Conservation (phyloP, 2,329 filamentous ascomycete genomes). For the Penicillium sp. region DNA sequence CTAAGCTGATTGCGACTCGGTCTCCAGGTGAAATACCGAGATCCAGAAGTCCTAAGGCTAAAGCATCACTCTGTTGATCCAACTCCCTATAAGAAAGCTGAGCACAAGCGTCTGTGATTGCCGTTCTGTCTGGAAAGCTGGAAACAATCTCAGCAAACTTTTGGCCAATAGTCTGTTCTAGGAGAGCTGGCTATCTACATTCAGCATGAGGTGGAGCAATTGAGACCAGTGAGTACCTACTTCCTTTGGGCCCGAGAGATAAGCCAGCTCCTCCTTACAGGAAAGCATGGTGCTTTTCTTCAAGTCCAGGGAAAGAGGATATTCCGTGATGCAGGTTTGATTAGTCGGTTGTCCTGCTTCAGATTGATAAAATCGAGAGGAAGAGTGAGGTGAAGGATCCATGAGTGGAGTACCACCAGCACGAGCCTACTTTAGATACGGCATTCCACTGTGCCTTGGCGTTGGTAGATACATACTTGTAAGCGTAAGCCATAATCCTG, state of each 20-base stretch:
- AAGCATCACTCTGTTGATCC: not conserved
- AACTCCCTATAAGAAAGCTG: not conserved
- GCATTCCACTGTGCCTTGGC: not conserved
- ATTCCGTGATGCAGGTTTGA: not conserved
- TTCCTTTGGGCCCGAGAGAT: not conserved
- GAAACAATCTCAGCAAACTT: not conserved
- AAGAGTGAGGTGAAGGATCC: not conserved
- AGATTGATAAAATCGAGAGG: not conserved
- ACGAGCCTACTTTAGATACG: not conserved
- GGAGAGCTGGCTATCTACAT: not conserved
- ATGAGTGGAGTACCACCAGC: not conserved
- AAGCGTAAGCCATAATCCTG: not conserved
- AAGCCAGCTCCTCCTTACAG: not conserved
- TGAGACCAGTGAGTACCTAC: not conserved
- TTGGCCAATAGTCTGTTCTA: not conserved
- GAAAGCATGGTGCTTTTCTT: not conserved
- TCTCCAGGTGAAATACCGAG: not conserved
- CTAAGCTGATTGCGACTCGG: not conserved
- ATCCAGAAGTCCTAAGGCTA: not conserved
- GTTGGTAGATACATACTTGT: not conserved
- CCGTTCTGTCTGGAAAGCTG: not conserved
- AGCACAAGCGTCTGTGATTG: not conserved
- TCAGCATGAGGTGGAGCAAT: not conserved
- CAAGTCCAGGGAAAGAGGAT: not conserved
- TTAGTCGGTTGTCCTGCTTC: not conserved